Evolutionary conservation across 805 yeast genomes (phyloP).

Genomic region (Wickerhamiella vanderwaltii): DNA sequence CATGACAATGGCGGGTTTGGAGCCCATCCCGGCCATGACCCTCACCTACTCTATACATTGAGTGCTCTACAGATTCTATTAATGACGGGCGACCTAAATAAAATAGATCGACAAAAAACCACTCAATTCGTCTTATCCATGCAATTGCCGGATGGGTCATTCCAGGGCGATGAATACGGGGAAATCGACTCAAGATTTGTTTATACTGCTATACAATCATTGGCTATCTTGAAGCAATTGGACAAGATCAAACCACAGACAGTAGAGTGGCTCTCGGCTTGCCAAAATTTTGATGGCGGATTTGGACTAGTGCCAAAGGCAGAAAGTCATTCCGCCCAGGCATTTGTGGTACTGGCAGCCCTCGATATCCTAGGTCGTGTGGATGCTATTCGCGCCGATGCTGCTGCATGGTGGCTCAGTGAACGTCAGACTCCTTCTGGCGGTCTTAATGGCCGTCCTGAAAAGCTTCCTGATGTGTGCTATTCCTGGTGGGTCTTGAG

Average conservation of each 20-base stretch:
- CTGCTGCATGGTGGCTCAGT: slow-evolving; percentile 68
- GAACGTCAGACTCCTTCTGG: slow-evolving; percentile 83
- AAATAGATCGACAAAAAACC: slow-evolving; percentile 27
- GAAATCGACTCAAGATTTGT: slow-evolving; percentile 89
- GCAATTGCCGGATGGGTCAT: slow-evolving; percentile 55
- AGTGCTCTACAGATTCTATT: slow-evolving; percentile 75
- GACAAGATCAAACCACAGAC: slow-evolving; percentile 45
- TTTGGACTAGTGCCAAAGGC: slow-evolving; percentile 91
- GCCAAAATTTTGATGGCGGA: slow-evolving; percentile 92
- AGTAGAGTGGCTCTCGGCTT: slow-evolving; percentile 46
- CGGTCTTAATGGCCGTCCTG: slow-evolving; percentile 93
- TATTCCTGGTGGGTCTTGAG: slow-evolving; percentile 97
- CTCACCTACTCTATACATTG: slow-evolving; percentile 72
- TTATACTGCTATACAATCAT: slow-evolving; percentile 63
- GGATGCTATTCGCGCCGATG: slow-evolving; percentile 34
- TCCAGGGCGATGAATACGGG: slow-evolving; percentile 83
- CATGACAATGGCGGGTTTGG: slow-evolving; percentile 57
- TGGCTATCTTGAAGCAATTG: slow-evolving; percentile 56
- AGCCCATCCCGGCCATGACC: slow-evolving; percentile 79
- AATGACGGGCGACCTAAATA: slow-evolving; percentile 48
- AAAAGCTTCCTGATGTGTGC: slow-evolving; percentile 93
- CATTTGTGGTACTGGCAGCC: slow-evolving; percentile 73
- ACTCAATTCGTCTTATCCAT: slow-evolving; percentile 30
- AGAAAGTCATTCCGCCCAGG: slow-evolving; percentile 77
- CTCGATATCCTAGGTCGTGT: slow-evolving; percentile 55